phyloP scores from a whole-genome alignment of 108 stramenopile species.

The Mediolabrus comicus region DNA sequence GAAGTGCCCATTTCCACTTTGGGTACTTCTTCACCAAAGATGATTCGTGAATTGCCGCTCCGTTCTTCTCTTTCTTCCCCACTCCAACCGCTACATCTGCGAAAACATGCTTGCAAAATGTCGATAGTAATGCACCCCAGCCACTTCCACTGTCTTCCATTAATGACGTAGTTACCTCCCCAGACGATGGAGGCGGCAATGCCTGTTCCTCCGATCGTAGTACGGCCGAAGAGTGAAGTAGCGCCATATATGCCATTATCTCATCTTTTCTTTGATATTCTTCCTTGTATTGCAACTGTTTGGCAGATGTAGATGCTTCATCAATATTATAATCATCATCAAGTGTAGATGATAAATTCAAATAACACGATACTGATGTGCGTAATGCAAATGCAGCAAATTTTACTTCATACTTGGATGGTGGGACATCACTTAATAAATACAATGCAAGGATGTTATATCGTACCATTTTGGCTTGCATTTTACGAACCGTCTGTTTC shows the following conservation, averaged over 20 bases:
- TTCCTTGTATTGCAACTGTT: not conserved
- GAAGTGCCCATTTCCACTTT: conserved; percentile 50
- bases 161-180: conserved; percentile 20
- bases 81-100: not conserved
- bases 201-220: conserved; percentile 28
- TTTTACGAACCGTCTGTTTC: conserved; percentile 14
- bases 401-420: conserved; percentile 39
- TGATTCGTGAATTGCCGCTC: not conserved
- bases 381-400: conserved; percentile 38
- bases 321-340: conserved; percentile 15
- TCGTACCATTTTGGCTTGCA: conserved; percentile 48
- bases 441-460: conserved; percentile 39
- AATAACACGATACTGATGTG: conserved; percentile 31
- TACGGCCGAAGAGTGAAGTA: conserved; percentile 41
- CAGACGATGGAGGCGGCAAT: conserved; percentile 16
- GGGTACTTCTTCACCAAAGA: conserved; percentile 26
- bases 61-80: not conserved
- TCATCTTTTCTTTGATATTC: conserved; percentile 34
- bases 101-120: conserved; percentile 28
- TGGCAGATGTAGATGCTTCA: not conserved
- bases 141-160: conserved; percentile 48
- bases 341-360: conserved; percentile 19
- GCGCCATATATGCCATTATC: conserved; percentile 41
- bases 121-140: conserved; percentile 44
- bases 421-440: conserved; percentile 27